Base-by-base conservation (phyloP, 495 filamentous ascomycete genomes). In the Aspergillus asperescens region DNA sequence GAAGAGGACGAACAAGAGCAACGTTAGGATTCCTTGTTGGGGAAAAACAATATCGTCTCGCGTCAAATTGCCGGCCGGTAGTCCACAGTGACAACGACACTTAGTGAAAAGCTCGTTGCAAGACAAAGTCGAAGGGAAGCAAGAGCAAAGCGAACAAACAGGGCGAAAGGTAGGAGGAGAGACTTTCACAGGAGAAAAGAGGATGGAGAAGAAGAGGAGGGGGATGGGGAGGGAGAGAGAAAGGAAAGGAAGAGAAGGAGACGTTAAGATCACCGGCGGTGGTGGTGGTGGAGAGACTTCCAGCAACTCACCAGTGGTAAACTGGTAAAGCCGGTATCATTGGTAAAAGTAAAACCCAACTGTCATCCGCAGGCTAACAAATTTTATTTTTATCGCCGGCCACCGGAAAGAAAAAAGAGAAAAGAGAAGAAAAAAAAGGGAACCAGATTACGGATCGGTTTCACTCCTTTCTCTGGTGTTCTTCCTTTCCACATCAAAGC, bases 31-130 rank as follows among this genome's bases (percentile, higher is more conserved):
- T 46, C 49, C 53, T 42, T 34, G 38, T 50, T 53, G 12, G 29
- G 24, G 52, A 28, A 47, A 55, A 57, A 50, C 56, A 58, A 60
- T 28, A 18, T 56, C 40, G 57, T 66, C 65, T 65, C 66, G 57
- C 62, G 67, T 63, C 61, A 45, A 63, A 43, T 40, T 55, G 58
- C 54, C 64, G 60, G 61, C 46, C 60, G 58, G 62, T 39, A 50
- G 37, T 45, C 57, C 59, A 62, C 57, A 41, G 31, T 38, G 35
- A 56, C 71, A 73, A 75, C 73, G 71, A 76, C 67, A 74, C 73
- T 75, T 76, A 76, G 68, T 74, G 70, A 76, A 76, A 76, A 75
- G 73, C 70, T 76, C 73, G 73, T 73, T 74, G 67, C 50, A 35
- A 38, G 38, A 49, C 23, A 41, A 35, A 18, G 42, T 31, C 20